Base-by-base conservation (phyloP, 305 asterid genomes). In the Rubia balearica region DNA sequence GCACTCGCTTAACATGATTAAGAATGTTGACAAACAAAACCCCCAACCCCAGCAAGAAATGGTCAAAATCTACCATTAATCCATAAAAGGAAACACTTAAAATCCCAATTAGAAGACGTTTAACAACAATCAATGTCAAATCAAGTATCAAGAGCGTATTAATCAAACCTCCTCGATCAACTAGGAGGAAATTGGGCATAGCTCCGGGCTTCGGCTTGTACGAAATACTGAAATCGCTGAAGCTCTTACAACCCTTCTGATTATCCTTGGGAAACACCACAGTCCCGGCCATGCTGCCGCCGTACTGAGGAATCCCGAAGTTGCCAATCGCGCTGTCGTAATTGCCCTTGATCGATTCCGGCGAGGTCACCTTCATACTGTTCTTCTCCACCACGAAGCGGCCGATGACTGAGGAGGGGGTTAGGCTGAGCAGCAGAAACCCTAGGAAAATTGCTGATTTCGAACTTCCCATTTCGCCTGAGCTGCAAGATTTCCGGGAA, bases 341-440 rank as follows among this genome's bases (percentile, higher is more conserved):
- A 43, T 76, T 87, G 12, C 96, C 95, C 83, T 82, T 90, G 16
- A 90, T 81, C 69, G 74, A 77, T 8, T 88, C 94, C 0, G 96
- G 96, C 36, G 96, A 92, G 17, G 86, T 75, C 48, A 92, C 96
- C 71, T 87, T 86, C 80, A 92, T 83, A 61, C 92, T 90, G 85
- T 92, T 92, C 84, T 90, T 90, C 80, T 92, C 96, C 74, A 90
- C 96, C 83, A 87, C 87, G 66, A 90, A 90, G 70, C 90, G 87
- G 77, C 92, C 87, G 80, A 81, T 27, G 65, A 77, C 89, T 49
- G 69, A 70, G 84, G 92, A 22, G 64, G 59, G 59, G 59, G 59
- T 75, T 57, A 84, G 42, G 73, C 72, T 74, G 56, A 88, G 77
- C 62, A 81, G 67, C 33, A 80, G 42, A 73, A 88, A 45, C 79